Evolutionary conservation across 2,329 filamentous ascomycete species (phyloP).

Genomic region (Graphilbum fragrans): DNA sequence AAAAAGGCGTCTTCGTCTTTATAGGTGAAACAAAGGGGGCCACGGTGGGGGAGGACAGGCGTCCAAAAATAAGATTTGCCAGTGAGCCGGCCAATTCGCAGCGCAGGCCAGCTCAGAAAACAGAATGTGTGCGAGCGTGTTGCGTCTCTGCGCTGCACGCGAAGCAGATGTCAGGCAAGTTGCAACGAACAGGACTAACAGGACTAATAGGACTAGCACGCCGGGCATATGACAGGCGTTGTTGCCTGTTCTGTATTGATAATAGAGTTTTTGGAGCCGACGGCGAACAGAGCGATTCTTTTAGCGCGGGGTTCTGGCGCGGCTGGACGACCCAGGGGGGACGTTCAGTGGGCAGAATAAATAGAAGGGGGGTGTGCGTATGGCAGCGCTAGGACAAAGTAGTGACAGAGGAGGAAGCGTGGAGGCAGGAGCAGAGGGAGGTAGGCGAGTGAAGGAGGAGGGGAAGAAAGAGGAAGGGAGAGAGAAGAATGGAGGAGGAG

Average conservation of each 20-base stretch:
- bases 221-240: constrained; percentile 9
- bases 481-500: too few species aligned
- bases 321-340: constrained; percentile 3
- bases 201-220: background rate
- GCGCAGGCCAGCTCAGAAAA: background rate
- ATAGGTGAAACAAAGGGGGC: background rate
- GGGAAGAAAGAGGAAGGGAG: background rate
- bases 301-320: constrained; percentile 9
- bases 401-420: too few species aligned
- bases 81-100: background rate
- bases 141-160: background rate
- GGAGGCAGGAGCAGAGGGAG: too few species aligned
- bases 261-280: constrained; percentile 8
- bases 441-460: background rate
- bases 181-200: constrained; percentile 6
- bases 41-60: background rate
- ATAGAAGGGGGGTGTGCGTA: constrained; percentile 4
- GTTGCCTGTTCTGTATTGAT: constrained; percentile 12
- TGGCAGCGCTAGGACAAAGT: too few species aligned
- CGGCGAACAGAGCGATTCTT: constrained; percentile 1
- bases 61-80: background rate
- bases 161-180: constrained; percentile 2
- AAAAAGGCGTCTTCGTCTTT: background rate
- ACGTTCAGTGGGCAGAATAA: background rate
- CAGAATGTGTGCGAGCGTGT: background rate